Evolutionary conservation across 2,329 filamentous ascomycete species (phyloP), one percentile per base, ranked within the genome.

Genomic region (Lecanosticta acicola): DNA sequence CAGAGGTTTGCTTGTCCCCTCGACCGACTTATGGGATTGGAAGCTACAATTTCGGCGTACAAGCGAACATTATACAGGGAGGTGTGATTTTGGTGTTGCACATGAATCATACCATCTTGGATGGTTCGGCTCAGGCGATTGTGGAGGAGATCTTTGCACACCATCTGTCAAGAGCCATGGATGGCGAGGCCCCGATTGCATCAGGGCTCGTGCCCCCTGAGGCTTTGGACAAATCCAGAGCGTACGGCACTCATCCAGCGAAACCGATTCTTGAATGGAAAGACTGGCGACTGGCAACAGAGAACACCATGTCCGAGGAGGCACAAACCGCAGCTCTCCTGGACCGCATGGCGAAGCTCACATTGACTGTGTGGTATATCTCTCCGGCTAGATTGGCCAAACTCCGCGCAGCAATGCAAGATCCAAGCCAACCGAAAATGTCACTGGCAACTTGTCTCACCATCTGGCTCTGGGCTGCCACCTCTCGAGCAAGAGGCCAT

Each of bases 91-190:
- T 53, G 14, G 37, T 45, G 7, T 8, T 50, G 26, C 41, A 45
- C 37, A 53, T 53, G 50, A 53, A 53, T 38, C 50, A 53, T 36
- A 45, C 40, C 9, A 37, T 49, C 19, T 13, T 49, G 3, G 50
- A 53, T 39, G 50, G 50, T 10, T 41, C 42, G n/a, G 36, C 40
- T 2, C 46, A 49, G 14, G 45, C 37, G 16, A 32, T 41, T 2
- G 11, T 53, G 4, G 34, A 43, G 14, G 16, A 21, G 2, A 21
- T 53, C 19, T 50, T 49, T 40, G 47, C 40, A 4, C 46, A 50
- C 19, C 50, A 53, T 26, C 32, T 50, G n/a, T 35, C 20, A 26
- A 32, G 42, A 41, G 42, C 49, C 11, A 19, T 51, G 33, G 49
- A 43, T 13, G 43, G 43, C 18, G 19, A 38, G 32, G 8, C 43